Evolutionary conservation across 192 early-diverging fungal species (phyloP).

Genomic region (Coemansia sp.): DNA sequence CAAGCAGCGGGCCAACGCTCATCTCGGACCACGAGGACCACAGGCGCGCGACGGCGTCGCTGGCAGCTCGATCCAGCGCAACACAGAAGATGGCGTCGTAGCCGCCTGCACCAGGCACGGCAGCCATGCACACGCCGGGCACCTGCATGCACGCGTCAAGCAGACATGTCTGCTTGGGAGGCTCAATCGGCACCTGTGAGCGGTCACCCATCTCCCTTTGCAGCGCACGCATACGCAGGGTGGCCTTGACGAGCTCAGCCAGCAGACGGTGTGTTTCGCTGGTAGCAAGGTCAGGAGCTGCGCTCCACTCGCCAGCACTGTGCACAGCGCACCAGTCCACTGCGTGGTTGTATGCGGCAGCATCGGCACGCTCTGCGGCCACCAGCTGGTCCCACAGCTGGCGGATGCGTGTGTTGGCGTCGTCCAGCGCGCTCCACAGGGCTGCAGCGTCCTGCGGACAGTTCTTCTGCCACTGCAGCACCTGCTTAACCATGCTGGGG

Average conservation of each 20-base stretch:
- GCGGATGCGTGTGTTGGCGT: constrained; percentile 53
- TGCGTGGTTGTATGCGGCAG: constrained; percentile 23
- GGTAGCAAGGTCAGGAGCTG: not conserved
- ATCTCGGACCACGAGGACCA: constrained; percentile 72
- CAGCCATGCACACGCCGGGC: constrained; percentile 86
- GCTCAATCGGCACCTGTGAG: constrained; percentile 87
- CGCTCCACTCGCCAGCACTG: constrained; percentile 25
- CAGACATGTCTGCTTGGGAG: constrained; percentile 77
- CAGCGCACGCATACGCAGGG: constrained; percentile 53
- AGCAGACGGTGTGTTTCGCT: constrained; percentile 43
- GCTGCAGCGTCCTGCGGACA: constrained; percentile 57
- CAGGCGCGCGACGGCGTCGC: constrained; percentile 52
- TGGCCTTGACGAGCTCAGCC: constrained; percentile 49
- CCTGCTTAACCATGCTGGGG: constrained; percentile 82
- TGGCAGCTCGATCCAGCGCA: constrained; percentile 54
- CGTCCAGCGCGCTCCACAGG: constrained; percentile 54
- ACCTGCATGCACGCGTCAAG: constrained; percentile 76
- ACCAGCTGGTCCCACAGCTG: constrained; percentile 60
- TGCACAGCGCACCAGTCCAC: constrained; percentile 50
- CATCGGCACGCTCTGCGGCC: constrained; percentile 17
- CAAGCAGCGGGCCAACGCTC: constrained; percentile 79
- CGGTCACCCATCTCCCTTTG: constrained; percentile 69
- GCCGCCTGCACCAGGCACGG: constrained; percentile 97
- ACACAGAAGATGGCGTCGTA: constrained; percentile 97
- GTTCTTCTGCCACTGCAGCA: constrained; percentile 77